Percentiles rank a stretch among this genome's conserved stretches.
Evolutionary conservation across 31 red algal genomes (phyloP).

Genomic region (Bonnemaisonia californica): DNA sequence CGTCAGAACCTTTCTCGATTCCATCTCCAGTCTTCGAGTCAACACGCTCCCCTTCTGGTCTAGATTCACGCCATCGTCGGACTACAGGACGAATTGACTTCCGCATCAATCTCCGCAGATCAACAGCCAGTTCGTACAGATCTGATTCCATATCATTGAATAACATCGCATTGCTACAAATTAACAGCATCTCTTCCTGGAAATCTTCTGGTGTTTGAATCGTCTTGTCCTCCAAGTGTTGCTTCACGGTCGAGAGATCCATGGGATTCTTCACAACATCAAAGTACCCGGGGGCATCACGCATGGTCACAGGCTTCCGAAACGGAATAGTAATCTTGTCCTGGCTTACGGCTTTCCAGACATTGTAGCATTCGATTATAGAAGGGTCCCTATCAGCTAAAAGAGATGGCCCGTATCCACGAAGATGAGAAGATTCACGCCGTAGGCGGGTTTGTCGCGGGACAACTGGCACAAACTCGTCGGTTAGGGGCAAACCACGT

Average conservation of each 20-base stretch:
- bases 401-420: slow-evolving; percentile 14
- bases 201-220: slow-evolving; percentile 56
- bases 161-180: slow-evolving; percentile 71
- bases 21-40: neutral
- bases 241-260: slow-evolving; percentile 67
- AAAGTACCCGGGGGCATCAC: slow-evolving; percentile 83
- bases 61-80: slow-evolving; percentile 39
- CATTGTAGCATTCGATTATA: slow-evolving; percentile 36
- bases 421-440: slow-evolving; percentile 48
- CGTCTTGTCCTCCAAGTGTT: slow-evolving; percentile 16
- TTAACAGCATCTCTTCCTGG: slow-evolving; percentile 42
- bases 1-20: neutral
- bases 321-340: slow-evolving; percentile 82
- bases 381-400: slow-evolving; percentile 12
- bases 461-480: slow-evolving; percentile 14
- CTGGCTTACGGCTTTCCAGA: slow-evolving; percentile 34
- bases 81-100: slow-evolving; percentile 52
- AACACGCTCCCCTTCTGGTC: neutral
- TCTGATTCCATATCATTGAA: slow-evolving; percentile 69
- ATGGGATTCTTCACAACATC: slow-evolving; percentile 74
- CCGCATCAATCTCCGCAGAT: slow-evolving; percentile 36
- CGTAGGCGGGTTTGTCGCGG: slow-evolving; percentile 44
- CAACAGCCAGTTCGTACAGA: slow-evolving; percentile 64
- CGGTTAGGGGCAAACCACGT: neutral
- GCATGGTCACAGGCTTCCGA: slow-evolving; percentile 61